Evolutionary conservation across 768 basidiomycete species (phyloP).

Genomic region (Russula griseocarnosa): DNA sequence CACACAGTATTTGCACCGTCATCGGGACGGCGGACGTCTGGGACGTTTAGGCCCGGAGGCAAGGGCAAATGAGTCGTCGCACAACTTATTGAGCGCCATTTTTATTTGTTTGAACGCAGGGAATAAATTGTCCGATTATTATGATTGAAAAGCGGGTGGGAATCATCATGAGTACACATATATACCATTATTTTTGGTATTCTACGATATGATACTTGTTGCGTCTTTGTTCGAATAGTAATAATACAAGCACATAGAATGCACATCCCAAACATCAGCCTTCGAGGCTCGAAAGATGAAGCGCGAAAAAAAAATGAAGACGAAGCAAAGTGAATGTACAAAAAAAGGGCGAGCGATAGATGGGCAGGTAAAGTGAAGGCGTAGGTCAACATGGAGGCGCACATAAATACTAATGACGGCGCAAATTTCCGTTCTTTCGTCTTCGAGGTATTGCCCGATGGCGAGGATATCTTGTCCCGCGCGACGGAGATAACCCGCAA

Average conservation of each 20-base stretch:
- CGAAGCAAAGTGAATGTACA: neutral
- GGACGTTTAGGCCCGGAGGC: slow-evolving; percentile 45
- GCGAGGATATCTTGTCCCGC: slow-evolving; percentile 78
- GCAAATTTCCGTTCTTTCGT: slow-evolving; percentile 72
- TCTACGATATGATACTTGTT: slow-evolving; percentile 16
- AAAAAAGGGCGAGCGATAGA: neutral
- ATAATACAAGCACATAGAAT: slow-evolving; percentile 13
- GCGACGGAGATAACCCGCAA: slow-evolving; percentile 68
- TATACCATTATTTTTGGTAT: slow-evolving; percentile 19
- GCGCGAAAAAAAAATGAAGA: neutral
- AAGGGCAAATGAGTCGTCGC: slow-evolving; percentile 12
- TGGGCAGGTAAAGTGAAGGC: neutral
- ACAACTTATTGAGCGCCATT: neutral
- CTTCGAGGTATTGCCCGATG: slow-evolving; percentile 83
- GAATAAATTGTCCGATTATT: neutral
- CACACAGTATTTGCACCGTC: slow-evolving; percentile 44
- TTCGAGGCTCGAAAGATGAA: slow-evolving; percentile 1
- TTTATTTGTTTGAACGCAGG: no score
- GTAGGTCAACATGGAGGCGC: slow-evolving; percentile 14
- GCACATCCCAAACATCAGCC: slow-evolving; percentile 13
- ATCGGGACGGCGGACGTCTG: slow-evolving; percentile 36
- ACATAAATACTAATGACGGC: slow-evolving; percentile 29
- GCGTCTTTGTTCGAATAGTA: neutral
- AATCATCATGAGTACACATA: slow-evolving; percentile 17
- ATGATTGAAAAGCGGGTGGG: neutral